Evolutionary conservation across 1,139 yeast genomes (phyloP).

Genomic region (Candida gigantensis): DNA sequence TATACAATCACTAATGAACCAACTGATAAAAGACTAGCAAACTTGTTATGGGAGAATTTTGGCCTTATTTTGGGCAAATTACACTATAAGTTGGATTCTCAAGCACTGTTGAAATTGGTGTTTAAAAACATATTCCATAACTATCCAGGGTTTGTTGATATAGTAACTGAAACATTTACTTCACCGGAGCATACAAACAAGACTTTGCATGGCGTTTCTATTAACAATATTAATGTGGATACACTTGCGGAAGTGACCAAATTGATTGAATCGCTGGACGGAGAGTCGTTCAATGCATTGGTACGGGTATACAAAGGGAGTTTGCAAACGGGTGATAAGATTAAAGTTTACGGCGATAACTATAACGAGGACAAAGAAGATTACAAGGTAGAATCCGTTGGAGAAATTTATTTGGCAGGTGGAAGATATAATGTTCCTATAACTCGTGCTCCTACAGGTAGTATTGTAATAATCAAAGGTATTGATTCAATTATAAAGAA

Average conservation of each 20-base stretch:
- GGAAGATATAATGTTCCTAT: constrained; percentile 70
- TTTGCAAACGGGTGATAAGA: constrained; percentile 45
- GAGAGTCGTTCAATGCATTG: constrained; percentile 49
- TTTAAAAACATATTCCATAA: constrained; percentile 56
- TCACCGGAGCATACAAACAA: too few relatives aligned
- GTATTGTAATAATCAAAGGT: constrained; percentile 67
- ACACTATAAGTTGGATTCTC: constrained; percentile 53
- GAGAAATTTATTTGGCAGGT: constrained; percentile 60
- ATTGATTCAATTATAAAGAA: constrained; percentile 56
- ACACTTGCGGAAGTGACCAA: constrained; percentile 61
- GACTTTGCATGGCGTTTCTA: too few relatives aligned
- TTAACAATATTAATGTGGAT: too few relatives aligned
- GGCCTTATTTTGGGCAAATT: constrained; percentile 42
- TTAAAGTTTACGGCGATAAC: constrained; percentile 61
- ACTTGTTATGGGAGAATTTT: constrained; percentile 48
- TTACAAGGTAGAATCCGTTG: constrained; percentile 44
- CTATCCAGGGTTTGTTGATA: constrained; percentile 56
- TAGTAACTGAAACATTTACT: constrained; percentile 35
- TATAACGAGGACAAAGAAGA: constrained; percentile 56
- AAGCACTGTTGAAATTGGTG: constrained; percentile 55
- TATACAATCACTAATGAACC: constrained; percentile 59
- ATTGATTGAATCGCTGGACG: constrained; percentile 55
- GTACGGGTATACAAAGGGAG: constrained; percentile 67
- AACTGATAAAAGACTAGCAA: constrained; percentile 35
- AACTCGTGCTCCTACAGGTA: constrained; percentile 59